Evolutionary conservation across 1,284 basidiomycete genomes (phyloP).

Genomic region (Rhodotorula sp.): DNA sequence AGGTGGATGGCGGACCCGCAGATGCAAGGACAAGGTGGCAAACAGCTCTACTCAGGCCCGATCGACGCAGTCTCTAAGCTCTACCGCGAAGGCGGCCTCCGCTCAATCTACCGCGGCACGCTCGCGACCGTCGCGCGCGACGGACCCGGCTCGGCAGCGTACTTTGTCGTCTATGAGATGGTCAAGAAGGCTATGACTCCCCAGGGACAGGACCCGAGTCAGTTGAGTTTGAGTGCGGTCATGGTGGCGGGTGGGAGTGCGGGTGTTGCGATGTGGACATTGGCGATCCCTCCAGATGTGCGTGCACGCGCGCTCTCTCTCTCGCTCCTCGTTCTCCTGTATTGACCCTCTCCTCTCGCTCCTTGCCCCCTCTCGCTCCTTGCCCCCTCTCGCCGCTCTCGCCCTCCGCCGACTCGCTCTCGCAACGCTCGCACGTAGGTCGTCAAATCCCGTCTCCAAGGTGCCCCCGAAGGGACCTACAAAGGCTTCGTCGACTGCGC

Average conservation of each 20-base stretch:
- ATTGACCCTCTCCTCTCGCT: not conserved
- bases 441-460: slow-evolving; percentile 93
- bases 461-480: slow-evolving; percentile 95
- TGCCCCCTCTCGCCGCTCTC: slow-evolving; percentile 20
- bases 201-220: slow-evolving; percentile 66
- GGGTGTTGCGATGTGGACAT: slow-evolving; percentile 95
- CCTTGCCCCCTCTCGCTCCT: not conserved
- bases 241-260: slow-evolving; percentile 91
- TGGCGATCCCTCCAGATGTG: slow-evolving; percentile 92
- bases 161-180: slow-evolving; percentile 92
- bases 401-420: not conserved
- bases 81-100: slow-evolving; percentile 90
- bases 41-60: slow-evolving; percentile 82
- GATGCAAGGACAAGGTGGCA: slow-evolving; percentile 83
- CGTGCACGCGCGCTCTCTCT: slow-evolving; percentile 49
- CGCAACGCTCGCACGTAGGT: slow-evolving; percentile 60
- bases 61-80: slow-evolving; percentile 86
- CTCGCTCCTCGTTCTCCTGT: not conserved
- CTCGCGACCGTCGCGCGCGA: slow-evolving; percentile 89
- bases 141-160: slow-evolving; percentile 95
- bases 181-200: slow-evolving; percentile 84
- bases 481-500: slow-evolving; percentile 90
- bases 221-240: slow-evolving; percentile 83
- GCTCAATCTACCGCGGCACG: slow-evolving; percentile 90
- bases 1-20: slow-evolving; percentile 46